Evolutionary conservation across 441 rosid genomes (phyloP).

Genomic region (Corymbia calophylla): DNA sequence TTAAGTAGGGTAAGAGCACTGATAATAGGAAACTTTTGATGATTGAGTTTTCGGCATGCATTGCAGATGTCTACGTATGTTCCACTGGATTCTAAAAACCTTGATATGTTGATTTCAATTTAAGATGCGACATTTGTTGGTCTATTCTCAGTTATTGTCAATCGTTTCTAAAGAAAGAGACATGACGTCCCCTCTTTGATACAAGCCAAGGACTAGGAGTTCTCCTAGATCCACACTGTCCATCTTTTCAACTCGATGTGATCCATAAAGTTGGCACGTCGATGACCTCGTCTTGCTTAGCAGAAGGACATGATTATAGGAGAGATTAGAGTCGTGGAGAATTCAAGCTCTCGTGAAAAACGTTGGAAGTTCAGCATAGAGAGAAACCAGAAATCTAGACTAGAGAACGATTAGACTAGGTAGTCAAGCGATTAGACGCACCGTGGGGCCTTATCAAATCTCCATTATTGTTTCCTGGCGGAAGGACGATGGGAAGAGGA

Average conservation of each 20-base stretch:
- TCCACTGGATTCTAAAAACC: background rate
- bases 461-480: background rate
- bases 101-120: no score
- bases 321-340: background rate
- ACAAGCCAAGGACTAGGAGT: background rate
- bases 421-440: background rate
- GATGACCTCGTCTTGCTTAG: background rate
- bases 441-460: background rate
- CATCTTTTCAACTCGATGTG: background rate
- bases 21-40: background rate
- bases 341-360: background rate
- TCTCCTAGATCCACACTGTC: background rate
- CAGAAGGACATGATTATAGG: background rate
- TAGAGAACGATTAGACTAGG: background rate
- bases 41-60: background rate
- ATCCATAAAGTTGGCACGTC: background rate
- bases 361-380: background rate
- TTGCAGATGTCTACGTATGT: background rate
- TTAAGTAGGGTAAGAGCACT: background rate
- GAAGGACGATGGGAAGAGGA: background rate
- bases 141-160: background rate
- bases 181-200: background rate
- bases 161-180: background rate
- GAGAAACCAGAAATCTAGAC: background rate
- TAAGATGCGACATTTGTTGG: background rate